Evolutionary conservation across 495 filamentous ascomycete species (phyloP), one percentile per base, ranked within the genome.

Genomic region (Aspergillus hancockii): DNA sequence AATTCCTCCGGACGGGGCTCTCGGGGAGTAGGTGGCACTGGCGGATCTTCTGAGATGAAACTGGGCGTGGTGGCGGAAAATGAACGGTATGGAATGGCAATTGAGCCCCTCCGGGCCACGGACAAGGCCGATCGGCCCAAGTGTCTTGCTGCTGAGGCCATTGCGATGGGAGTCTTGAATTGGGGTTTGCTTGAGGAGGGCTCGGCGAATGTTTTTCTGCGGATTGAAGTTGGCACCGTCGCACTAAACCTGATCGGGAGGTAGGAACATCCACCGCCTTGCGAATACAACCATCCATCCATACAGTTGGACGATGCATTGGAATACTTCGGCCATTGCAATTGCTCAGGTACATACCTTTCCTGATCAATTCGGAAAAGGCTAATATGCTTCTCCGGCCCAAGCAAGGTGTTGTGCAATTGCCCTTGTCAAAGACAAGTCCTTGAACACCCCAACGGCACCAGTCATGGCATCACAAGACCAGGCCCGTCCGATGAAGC

Each of bases 71-170:
- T 72, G 30, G 63, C 64, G 31, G 76, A 77, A 55, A 84, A 80
- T 13, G 64, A 68, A 16, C 78, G 79, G 41, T 55, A 59, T 36
- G 62, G 60, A 8, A 62, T 45, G 21, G 63, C 30, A 19, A 71
- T 61, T 57, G 67, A 64, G 49, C 66, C 65, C 62, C 71, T 69
- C 40, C 63, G 68, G 60, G 64, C 64, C 63, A 77, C 36, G 36
- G 62, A 50, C 16, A 70, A 58, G 61, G 70, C 67, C 50, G 75
- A 68, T 25, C 69, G 76, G 67, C 70, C 63, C 68, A 80, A 63
- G 62, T 66, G 75, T 68, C 73, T 64, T 51, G 73, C 66, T 64
- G 65, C 63, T 46, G 65, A 72, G 67, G 75, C 75, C 77, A 80
- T 80, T 71, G 68, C 68, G 58, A 41, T 43, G 49, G 49, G 52